Evolutionary conservation across 352 stramenopile species (phyloP).

Genomic region (Saprolegnia parasitica): DNA sequence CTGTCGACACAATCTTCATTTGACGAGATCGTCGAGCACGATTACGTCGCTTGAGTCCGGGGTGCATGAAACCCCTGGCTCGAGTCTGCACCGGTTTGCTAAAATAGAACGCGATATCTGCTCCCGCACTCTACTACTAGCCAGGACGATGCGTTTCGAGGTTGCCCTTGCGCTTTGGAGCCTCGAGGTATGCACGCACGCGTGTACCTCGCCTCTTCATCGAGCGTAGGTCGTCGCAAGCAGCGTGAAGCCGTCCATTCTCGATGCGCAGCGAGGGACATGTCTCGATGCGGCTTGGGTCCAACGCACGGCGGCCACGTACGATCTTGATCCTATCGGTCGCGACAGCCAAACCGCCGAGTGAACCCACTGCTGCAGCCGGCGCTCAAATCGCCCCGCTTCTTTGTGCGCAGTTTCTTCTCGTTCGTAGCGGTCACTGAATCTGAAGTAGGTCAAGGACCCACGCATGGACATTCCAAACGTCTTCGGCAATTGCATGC

Average conservation of each 20-base stretch:
- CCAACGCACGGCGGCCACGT: neutral
- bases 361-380: conserved; percentile 6
- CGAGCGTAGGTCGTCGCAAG: too few species aligned
- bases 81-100: too few species aligned
- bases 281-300: conserved; percentile 15
- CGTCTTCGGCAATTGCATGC: neutral
- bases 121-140: too few species aligned
- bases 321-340: conserved; percentile 1
- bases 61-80: too few species aligned
- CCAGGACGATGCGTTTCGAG: too few species aligned
- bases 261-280: conserved; percentile 8
- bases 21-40: too few species aligned
- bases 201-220: too few species aligned
- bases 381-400: conserved; percentile 10
- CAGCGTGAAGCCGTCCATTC: neutral
- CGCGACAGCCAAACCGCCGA: conserved; percentile 1
- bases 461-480: neutral
- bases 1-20: too few species aligned
- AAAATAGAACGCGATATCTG: too few species aligned
- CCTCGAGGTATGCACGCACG: too few species aligned
- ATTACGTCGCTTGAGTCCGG: too few species aligned
- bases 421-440: neutral
- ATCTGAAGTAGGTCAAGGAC: conserved; percentile 5
- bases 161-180: too few species aligned
- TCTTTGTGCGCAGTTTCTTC: conserved; percentile 1